phyloP scores from a whole-genome alignment of 2,329 filamentous ascomycete species.

The Fusarium sp. region DNA sequence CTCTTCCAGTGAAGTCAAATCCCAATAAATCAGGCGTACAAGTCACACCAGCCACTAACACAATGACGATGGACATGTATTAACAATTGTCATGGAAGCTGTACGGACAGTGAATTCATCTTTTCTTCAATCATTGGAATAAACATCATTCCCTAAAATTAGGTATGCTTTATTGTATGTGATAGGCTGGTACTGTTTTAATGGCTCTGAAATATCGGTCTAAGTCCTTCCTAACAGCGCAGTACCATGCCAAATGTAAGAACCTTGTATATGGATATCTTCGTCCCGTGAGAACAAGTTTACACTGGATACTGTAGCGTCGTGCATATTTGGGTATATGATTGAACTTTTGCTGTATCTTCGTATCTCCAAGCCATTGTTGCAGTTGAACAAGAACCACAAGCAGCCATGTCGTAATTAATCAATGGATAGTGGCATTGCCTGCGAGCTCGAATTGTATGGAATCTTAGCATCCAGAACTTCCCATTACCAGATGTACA shows the following conservation, averaged over 20 bases:
- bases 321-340: background rate
- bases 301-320: background rate
- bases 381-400: background rate
- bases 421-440: background rate
- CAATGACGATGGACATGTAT: background rate
- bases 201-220: background rate
- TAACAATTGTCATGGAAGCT: background rate
- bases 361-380: background rate
- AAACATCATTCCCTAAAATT: no score
- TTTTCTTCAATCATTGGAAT: background rate
- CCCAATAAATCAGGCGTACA: background rate
- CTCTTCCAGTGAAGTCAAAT: background rate
- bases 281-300: background rate
- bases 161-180: background rate
- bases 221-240: background rate
- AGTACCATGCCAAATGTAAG: background rate
- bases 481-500: background rate
- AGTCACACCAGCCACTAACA: background rate
- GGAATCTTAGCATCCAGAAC: conserved; percentile 1
- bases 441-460: background rate
- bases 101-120: background rate
- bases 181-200: background rate
- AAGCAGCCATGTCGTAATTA: background rate
- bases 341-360: background rate
- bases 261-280: background rate